Conservation (phyloP, 768 basidiomycete genomes). For the Cystobasidium tubakii region DNA sequence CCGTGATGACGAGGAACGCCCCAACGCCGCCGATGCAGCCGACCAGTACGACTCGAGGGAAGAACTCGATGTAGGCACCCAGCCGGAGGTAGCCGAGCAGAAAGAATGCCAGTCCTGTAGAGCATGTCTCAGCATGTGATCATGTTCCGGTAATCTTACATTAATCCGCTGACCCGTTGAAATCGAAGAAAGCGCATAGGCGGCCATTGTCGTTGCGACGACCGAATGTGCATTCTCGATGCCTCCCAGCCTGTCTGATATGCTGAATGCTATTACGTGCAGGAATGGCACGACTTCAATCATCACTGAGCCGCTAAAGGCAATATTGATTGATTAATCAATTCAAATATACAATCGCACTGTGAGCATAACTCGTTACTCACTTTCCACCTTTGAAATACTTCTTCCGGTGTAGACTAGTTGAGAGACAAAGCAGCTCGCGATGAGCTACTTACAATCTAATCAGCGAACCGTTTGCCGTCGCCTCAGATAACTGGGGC, state of each 20-base stretch:
- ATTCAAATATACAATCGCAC: neutral
- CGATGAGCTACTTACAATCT: conserved; percentile 33
- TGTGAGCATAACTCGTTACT: neutral
- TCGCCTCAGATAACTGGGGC: conserved; percentile 51
- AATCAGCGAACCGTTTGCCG: neutral
- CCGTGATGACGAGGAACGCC: conserved; percentile 81
- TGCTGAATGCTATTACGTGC: conserved; percentile 93
- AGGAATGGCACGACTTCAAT: conserved; percentile 82
- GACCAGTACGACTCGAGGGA: conserved; percentile 90
- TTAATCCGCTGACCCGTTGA: conserved; percentile 73
- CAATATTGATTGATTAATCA: neutral
- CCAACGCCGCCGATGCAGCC: conserved; percentile 93
- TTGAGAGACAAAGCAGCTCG: conserved; percentile 63
- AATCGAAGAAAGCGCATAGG: conserved; percentile 77
- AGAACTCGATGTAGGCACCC: conserved; percentile 84
- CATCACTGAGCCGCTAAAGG: conserved; percentile 59
- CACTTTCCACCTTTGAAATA: conserved; percentile 82
- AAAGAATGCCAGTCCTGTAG: conserved; percentile 37
- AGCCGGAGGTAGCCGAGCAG: conserved; percentile 59
- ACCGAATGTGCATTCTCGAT: conserved; percentile 64
- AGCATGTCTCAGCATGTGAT: neutral
- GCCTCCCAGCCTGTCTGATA: conserved; percentile 66
- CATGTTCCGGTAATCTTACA: neutral
- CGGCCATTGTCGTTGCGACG: conserved; percentile 84
- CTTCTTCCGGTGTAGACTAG: conserved; percentile 74